Percentiles rank a stretch among this genome's conserved stretches.
Evolutionary conservation across 2,329 filamentous ascomycete genomes (phyloP).

Genomic region (Trichophyton benhamiae): DNA sequence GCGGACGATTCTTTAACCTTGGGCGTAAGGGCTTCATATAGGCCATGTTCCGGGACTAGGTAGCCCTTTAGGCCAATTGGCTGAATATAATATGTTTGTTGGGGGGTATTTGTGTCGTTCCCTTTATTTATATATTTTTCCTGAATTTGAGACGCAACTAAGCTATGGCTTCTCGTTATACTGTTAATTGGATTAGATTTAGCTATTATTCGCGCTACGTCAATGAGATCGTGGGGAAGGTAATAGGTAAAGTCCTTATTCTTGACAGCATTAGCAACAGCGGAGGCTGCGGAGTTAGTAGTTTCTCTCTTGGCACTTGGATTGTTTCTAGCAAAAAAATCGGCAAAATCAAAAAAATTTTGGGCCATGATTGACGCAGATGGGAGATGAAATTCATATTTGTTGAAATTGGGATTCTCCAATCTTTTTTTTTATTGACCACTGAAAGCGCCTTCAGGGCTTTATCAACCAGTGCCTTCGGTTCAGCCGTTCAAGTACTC

Average conservation of each 20-base stretch:
- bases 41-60: background rate
- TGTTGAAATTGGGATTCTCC: slow-evolving; percentile 4
- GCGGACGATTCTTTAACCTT: background rate
- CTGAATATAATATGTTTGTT: background rate
- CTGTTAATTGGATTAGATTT: background rate
- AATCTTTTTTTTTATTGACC: slow-evolving; percentile 1
- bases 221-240: slow-evolving; percentile 9
- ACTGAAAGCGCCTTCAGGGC: background rate
- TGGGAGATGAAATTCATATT: background rate
- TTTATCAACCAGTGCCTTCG: background rate
- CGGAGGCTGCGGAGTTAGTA: background rate
- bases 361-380: background rate
- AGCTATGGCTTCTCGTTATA: background rate
- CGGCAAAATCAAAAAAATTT: background rate
- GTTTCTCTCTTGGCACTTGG: background rate
- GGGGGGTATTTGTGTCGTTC: slow-evolving; percentile 39
- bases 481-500: background rate
- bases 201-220: slow-evolving; percentile 12
- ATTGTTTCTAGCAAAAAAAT: background rate
- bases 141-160: slow-evolving; percentile 1
- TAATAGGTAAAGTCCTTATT: slow-evolving; percentile 4
- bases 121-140: background rate
- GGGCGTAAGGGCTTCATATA: background rate
- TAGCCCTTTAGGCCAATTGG: slow-evolving; percentile 4
- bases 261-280: background rate